Conservation (phyloP, 129 eudicot genomes). For the Lonicera japonica region DNA sequence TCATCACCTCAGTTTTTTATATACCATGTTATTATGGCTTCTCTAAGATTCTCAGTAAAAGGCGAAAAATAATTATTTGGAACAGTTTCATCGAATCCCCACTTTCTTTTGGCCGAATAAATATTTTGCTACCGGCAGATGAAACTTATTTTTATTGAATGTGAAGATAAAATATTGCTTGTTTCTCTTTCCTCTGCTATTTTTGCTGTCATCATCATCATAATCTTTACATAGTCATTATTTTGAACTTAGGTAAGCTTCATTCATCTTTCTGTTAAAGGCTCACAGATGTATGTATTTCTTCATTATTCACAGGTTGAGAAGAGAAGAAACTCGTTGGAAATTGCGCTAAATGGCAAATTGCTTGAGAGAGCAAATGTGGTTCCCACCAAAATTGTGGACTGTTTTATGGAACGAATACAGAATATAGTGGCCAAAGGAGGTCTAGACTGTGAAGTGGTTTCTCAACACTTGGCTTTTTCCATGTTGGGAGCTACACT, state of each 20-base stretch:
- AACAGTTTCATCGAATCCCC: no score
- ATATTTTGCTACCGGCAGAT: no score
- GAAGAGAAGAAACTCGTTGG: constrained; percentile 17
- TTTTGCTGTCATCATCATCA: not conserved
- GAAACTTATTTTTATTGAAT: no score
- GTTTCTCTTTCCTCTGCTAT: not conserved
- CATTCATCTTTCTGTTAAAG: not conserved
- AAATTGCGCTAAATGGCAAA: constrained; percentile 14
- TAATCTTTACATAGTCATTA: not conserved
- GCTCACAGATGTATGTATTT: no score
- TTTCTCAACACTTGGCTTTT: constrained; percentile 31
- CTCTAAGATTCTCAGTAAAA: no score
- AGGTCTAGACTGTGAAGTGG: constrained; percentile 21
- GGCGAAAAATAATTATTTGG: no score
- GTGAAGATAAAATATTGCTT: no score
- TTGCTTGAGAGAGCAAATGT: constrained; percentile 19
- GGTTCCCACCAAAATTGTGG: constrained; percentile 13
- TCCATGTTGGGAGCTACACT: constrained; percentile 28
- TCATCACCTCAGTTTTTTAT: no score
- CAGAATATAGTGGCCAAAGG: constrained; percentile 13
- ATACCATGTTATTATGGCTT: no score
- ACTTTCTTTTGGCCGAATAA: no score
- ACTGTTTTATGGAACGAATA: constrained; percentile 16
- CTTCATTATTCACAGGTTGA: constrained; percentile 16
- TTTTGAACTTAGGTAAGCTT: not conserved